These are phyloP conservation scores for Coprinellus micaceus DNA, from an alignment of 768 basidiomycete species.

Conservation along the genomic window DNA sequence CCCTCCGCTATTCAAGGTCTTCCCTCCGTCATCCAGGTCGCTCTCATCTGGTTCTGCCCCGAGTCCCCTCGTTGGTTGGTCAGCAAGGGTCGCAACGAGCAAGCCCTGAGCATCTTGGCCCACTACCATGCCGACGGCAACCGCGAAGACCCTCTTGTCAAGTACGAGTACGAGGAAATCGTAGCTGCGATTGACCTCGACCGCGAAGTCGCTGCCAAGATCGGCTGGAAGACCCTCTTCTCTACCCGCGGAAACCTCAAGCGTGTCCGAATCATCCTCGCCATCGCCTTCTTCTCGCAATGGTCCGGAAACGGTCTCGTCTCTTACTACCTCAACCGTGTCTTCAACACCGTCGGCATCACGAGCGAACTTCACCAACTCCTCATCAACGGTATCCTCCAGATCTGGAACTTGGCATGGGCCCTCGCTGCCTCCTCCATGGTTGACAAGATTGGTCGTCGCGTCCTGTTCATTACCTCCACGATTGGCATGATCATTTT, in stretches of 20 bases:
- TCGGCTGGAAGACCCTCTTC: slow-evolving; percentile 70
- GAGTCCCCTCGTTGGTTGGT: slow-evolving; percentile 86
- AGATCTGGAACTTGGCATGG: slow-evolving; percentile 70
- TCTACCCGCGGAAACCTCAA: slow-evolving; percentile 66
- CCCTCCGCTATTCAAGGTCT: slow-evolving; percentile 71
- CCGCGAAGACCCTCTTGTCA: slow-evolving; percentile 61
- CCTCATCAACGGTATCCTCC: slow-evolving; percentile 82
- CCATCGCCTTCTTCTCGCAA: slow-evolving; percentile 79
- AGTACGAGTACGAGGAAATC: slow-evolving; percentile 79
- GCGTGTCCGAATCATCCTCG: slow-evolving; percentile 74
- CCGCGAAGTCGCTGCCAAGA: slow-evolving; percentile 49
- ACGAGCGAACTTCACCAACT: slow-evolving; percentile 59
- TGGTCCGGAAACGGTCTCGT: slow-evolving; percentile 86
- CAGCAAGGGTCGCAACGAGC: slow-evolving; percentile 64
- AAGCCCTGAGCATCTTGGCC: slow-evolving; percentile 68
- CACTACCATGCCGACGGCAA: slow-evolving; percentile 84
- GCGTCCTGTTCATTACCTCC: slow-evolving; percentile 66
- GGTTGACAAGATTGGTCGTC: slow-evolving; percentile 65
- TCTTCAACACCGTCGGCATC: slow-evolving; percentile 67
- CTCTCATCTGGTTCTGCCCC: slow-evolving; percentile 64
- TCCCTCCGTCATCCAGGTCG: slow-evolving; percentile 65
- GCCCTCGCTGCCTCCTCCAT: slow-evolving; percentile 29
- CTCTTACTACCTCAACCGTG: slow-evolving; percentile 76
- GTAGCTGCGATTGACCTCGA: slow-evolving; percentile 73
- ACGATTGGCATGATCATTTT: slow-evolving; percentile 57